phyloP scores from a whole-genome alignment of 108 stramenopile genomes.

The Cyclotella choctawhatcheeana region DNA sequence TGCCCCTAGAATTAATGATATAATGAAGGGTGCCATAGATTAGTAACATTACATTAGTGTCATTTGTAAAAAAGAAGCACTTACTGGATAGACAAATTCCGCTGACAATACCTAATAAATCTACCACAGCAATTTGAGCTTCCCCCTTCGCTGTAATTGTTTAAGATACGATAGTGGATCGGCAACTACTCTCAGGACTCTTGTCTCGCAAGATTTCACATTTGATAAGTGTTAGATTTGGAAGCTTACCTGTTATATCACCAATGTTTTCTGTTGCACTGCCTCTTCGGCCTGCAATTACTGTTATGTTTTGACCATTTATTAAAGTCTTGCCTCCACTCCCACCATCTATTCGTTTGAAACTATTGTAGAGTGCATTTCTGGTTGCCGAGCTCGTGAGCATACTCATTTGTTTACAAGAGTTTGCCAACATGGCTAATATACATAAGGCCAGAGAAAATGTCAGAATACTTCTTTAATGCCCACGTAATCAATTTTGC shows the following conservation, averaged over 20 bases:
- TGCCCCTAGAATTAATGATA: slow-evolving; percentile 10
- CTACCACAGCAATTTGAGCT: slow-evolving; percentile 95
- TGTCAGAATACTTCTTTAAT: too few relatives aligned
- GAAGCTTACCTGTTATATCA: too few relatives aligned
- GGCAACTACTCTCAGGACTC: too few relatives aligned
- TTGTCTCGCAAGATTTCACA: too few relatives aligned
- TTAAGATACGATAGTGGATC: too few relatives aligned
- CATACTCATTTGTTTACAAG: slow-evolving; percentile 92
- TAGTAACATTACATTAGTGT: too few relatives aligned
- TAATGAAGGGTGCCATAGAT: too few relatives aligned
- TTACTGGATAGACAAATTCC: slow-evolving; percentile 80
- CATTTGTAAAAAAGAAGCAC: too few relatives aligned
- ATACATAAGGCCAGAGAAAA: neutral
- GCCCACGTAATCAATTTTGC: too few relatives aligned
- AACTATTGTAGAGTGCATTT: slow-evolving; percentile 90
- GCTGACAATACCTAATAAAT: slow-evolving; percentile 84
- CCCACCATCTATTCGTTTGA: slow-evolving; percentile 42
- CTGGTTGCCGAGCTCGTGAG: slow-evolving; percentile 89
- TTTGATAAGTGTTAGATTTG: too few relatives aligned
- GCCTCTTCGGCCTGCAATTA: slow-evolving; percentile 28
- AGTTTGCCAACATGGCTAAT: slow-evolving; percentile 86
- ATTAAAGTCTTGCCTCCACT: slow-evolving; percentile 3
- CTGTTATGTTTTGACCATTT: slow-evolving; percentile 6
- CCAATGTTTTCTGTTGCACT: slow-evolving; percentile 89
- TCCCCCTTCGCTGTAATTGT: slow-evolving; percentile 97